These are phyloP conservation scores for Penicillium subrubescens DNA, from an alignment of 495 filamentous ascomycete species.

Conservation along the genomic window DNA sequence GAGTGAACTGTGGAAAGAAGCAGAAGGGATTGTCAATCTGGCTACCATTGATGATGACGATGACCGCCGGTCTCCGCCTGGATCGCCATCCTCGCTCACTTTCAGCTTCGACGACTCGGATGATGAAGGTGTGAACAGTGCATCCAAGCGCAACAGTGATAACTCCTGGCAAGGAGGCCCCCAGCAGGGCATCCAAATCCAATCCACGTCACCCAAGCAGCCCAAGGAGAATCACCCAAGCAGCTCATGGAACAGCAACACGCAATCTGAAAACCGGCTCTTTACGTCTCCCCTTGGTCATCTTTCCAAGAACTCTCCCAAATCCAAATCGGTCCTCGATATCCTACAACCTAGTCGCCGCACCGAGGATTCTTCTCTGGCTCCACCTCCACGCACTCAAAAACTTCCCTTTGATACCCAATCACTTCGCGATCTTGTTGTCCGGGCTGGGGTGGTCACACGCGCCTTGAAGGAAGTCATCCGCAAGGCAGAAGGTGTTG, in stretches of 20 bases:
- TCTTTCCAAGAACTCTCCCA: slow-evolving; percentile 52
- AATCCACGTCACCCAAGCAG: slow-evolving; percentile 7
- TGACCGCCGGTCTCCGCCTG: slow-evolving; percentile 46
- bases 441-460: slow-evolving; percentile 75
- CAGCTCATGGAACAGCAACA: slow-evolving; percentile 29
- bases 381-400: slow-evolving; percentile 53
- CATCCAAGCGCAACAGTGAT: slow-evolving; percentile 40
- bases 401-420: slow-evolving; percentile 93
- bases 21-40: slow-evolving; percentile 83
- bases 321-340: slow-evolving; percentile 80
- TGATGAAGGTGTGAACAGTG: slow-evolving; percentile 51
- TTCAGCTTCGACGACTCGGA: slow-evolving; percentile 62
- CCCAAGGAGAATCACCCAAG: slow-evolving; percentile 30
- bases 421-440: slow-evolving; percentile 82
- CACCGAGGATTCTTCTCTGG: slow-evolving; percentile 49
- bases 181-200: not conserved
- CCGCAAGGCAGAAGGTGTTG: slow-evolving; percentile 74
- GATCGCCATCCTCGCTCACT: slow-evolving; percentile 53
- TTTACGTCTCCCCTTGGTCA: slow-evolving; percentile 19
- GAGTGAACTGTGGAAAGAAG: slow-evolving; percentile 75
- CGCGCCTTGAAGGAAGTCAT: slow-evolving; percentile 74
- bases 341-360: slow-evolving; percentile 72
- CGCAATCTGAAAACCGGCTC: slow-evolving; percentile 3
- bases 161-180: slow-evolving; percentile 33
- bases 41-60: slow-evolving; percentile 83